These are phyloP conservation scores for Pulicaria dysenterica DNA, from an alignment of 129 eudicot genomes.

Conservation along the genomic window DNA sequence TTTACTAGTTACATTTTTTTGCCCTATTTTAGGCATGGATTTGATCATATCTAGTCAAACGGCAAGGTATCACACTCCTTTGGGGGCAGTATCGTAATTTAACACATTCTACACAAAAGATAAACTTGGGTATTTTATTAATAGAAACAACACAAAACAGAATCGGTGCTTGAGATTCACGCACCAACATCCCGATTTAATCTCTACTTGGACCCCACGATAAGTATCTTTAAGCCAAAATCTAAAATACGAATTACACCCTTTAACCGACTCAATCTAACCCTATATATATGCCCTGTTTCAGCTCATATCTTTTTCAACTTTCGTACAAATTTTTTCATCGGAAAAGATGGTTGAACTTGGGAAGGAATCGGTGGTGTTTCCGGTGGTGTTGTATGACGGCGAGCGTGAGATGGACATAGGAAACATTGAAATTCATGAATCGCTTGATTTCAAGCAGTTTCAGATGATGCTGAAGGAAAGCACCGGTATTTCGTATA, in stretches of 20 bases:
- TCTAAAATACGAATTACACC: constrained; percentile 24
- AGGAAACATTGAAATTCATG: constrained; percentile 44
- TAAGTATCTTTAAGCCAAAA: constrained; percentile 14
- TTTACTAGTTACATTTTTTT: too few species aligned
- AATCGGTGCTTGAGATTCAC: not conserved
- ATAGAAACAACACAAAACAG: constrained; percentile 33
- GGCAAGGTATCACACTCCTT: too few species aligned
- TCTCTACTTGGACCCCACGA: constrained; percentile 18
- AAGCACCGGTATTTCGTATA: constrained; percentile 68
- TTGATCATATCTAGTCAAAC: too few species aligned
- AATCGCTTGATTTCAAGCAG: constrained; percentile 54
- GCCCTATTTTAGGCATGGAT: too few species aligned
- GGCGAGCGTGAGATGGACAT: constrained; percentile 57
- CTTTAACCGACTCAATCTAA: constrained; percentile 52
- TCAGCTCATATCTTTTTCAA: constrained; percentile 17
- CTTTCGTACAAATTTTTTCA: not conserved
- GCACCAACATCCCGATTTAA: constrained; percentile 14
- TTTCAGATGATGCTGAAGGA: constrained; percentile 54
- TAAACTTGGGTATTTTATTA: constrained; percentile 27
- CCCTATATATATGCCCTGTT: constrained; percentile 13
- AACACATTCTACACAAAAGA: constrained; percentile 20
- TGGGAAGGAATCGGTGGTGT: constrained; percentile 38
- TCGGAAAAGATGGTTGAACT: constrained; percentile 42
- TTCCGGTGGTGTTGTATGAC: constrained; percentile 58
- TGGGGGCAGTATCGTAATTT: not conserved